These are phyloP conservation scores for Ophiostoma ulmi DNA, from an alignment of 2,329 filamentous ascomycete species.

Conservation along the genomic window DNA sequence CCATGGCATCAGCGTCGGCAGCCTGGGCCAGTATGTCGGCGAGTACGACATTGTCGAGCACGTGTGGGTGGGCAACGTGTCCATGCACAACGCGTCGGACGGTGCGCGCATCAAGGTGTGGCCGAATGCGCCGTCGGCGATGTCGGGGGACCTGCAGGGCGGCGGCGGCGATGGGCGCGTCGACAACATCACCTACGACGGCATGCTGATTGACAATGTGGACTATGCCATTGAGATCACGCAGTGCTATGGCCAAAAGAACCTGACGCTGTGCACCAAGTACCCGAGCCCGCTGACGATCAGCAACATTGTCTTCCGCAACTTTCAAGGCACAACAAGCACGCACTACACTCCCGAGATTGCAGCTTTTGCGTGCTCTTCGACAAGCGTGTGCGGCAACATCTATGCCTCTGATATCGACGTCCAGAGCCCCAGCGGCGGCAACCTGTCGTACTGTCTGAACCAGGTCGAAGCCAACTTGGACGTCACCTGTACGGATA, in stretches of 20 bases:
- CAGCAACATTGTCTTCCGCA: conserved; percentile 47
- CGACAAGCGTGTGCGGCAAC: conserved; percentile 27
- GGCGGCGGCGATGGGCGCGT: conserved; percentile 57
- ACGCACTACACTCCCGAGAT: conserved; percentile 30
- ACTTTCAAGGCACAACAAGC: conserved; percentile 47
- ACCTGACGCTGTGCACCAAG: conserved; percentile 55
- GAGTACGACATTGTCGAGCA: conserved; percentile 57
- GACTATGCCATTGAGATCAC: conserved; percentile 58
- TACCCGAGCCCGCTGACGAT: conserved; percentile 52
- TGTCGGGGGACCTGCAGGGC: conserved; percentile 49
- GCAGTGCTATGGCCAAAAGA: conserved; percentile 46
- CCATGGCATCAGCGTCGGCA: conserved; percentile 58
- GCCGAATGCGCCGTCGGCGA: conserved; percentile 29
- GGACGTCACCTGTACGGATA: conserved; percentile 28
- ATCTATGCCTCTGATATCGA: conserved; percentile 30
- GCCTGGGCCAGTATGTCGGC: conserved; percentile 53
- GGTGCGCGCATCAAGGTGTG: conserved; percentile 61
- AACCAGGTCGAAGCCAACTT: conserved; percentile 29
- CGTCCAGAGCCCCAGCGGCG: conserved; percentile 30
- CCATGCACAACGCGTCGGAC: conserved; percentile 36
- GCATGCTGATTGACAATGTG: conserved; percentile 52
- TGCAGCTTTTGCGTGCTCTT: conserved; percentile 31
- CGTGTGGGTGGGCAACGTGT: conserved; percentile 47
- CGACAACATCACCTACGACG: conserved; percentile 57
- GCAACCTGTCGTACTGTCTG: conserved; percentile 30